Percentiles rank a stretch among this genome's conserved stretches.
Conservation (phyloP, 2,329 filamentous ascomycete genomes). For the Paraphoma sp. region DNA sequence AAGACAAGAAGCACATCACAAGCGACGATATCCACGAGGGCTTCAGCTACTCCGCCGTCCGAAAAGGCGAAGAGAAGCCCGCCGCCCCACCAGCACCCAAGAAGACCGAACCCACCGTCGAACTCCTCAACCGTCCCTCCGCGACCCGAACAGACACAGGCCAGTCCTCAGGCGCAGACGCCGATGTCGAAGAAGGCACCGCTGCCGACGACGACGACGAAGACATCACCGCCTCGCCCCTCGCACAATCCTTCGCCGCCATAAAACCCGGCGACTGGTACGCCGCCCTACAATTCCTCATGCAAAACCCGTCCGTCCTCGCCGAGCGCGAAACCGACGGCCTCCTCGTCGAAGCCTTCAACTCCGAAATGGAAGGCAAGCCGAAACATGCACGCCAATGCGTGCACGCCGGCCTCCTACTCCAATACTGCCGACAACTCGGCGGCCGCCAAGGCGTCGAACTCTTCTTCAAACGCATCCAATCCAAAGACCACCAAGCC, state of each 20-base stretch:
- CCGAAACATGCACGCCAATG: slow-evolving; percentile 82
- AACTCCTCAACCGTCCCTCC: slow-evolving; percentile 73
- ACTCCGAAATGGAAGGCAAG: slow-evolving; percentile 78
- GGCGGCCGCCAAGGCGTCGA: slow-evolving; percentile 87
- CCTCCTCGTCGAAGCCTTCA: slow-evolving; percentile 89
- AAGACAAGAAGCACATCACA: slow-evolving; percentile 89
- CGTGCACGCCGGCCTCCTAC: slow-evolving; percentile 88
- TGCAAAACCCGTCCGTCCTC: slow-evolving; percentile 78
- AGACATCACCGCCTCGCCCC: slow-evolving; percentile 75
- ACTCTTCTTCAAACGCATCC: slow-evolving; percentile 96
- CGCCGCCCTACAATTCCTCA: slow-evolving; percentile 76
- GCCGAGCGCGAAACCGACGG: slow-evolving; percentile 89
- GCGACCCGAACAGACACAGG: slow-evolving; percentile 50
- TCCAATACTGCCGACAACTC: slow-evolving; percentile 93
- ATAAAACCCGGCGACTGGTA: slow-evolving; percentile 80
- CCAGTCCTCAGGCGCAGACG: slow-evolving; percentile 65
- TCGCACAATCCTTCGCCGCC: slow-evolving; percentile 80
- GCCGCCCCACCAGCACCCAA: slow-evolving; percentile 24
- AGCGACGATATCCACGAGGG: slow-evolving; percentile 88
- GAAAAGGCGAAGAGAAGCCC: slow-evolving; percentile 40
- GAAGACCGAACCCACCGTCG: slow-evolving; percentile 52
- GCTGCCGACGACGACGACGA: slow-evolving; percentile 63
- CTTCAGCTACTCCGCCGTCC: slow-evolving; percentile 85
- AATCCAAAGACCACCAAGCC: slow-evolving; percentile 86
- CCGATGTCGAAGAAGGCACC: slow-evolving; percentile 63